Evolutionary conservation across 352 stramenopile species (phyloP).

Genomic region (Globisporangium paroecandrum): DNA sequence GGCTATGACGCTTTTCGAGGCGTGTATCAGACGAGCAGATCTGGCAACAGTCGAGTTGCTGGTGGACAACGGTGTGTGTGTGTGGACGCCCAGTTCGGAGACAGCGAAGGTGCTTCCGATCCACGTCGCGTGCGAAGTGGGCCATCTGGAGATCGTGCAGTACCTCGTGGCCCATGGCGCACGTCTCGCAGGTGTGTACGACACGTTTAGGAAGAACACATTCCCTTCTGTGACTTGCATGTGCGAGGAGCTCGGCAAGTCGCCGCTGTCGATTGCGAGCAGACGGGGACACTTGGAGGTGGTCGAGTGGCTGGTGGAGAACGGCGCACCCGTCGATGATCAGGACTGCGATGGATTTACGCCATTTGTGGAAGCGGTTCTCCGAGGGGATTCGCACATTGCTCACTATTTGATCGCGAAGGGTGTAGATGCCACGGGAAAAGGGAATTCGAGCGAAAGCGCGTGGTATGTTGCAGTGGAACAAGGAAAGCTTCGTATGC

Average conservation of each 20-base stretch:
- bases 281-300: neutral
- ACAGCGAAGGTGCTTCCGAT: neutral
- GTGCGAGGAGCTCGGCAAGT: neutral
- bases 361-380: neutral
- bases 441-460: neutral
- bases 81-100: neutral
- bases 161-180: neutral
- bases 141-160: neutral
- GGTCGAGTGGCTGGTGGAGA: neutral
- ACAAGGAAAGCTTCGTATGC: neutral
- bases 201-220: neutral
- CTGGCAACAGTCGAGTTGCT: neutral
- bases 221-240: neutral
- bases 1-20: neutral
- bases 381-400: neutral
- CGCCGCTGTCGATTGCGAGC: neutral
- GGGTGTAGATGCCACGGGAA: no score
- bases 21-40: neutral
- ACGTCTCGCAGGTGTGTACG: neutral
- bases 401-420: neutral
- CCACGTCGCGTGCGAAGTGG: neutral
- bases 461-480: neutral
- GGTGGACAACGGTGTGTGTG: neutral
- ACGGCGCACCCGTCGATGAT: neutral
- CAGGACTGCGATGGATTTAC: neutral